Conservation (phyloP, 306 rosid species). For the Rosa rugosa region DNA sequence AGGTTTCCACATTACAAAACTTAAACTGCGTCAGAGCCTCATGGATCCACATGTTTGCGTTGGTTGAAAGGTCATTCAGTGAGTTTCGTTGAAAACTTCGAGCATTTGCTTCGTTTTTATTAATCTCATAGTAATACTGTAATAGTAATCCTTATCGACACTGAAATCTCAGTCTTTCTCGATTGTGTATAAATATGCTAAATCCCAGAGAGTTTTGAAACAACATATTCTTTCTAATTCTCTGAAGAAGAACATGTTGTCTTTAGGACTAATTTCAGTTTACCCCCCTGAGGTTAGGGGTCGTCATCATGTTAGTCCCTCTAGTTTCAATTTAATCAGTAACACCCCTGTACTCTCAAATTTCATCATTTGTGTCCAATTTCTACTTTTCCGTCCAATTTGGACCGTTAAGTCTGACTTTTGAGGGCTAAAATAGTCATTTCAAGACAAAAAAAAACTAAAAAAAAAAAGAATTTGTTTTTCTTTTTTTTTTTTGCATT, state of each 20-base stretch:
- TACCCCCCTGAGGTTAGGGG: too few species aligned
- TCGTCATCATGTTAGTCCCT: too few species aligned
- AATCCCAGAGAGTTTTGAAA: not conserved
- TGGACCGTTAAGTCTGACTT: too few species aligned
- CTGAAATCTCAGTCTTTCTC: not conserved
- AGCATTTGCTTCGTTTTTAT: not conserved
- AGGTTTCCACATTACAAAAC: not conserved
- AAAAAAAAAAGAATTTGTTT: too few species aligned
- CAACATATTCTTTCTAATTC: not conserved
- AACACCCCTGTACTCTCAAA: too few species aligned
- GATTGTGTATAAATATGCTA: not conserved
- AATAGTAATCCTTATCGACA: not conserved
- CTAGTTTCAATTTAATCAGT: too few species aligned
- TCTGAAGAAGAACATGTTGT: not conserved
- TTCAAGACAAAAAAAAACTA: too few species aligned
- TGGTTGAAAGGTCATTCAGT: not conserved
- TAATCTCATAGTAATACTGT: not conserved
- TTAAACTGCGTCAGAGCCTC: not conserved
- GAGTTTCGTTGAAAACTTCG: not conserved
- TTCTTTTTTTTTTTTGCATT: too few species aligned
- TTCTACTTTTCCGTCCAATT: too few species aligned
- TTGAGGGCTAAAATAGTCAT: too few species aligned
- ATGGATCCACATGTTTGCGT: not conserved
- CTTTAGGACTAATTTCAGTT: too few species aligned
- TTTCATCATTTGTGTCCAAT: too few species aligned